These are phyloP conservation scores for Hygrocybe punicea DNA, from an alignment of 768 basidiomycete genomes.

Conservation along the genomic window DNA sequence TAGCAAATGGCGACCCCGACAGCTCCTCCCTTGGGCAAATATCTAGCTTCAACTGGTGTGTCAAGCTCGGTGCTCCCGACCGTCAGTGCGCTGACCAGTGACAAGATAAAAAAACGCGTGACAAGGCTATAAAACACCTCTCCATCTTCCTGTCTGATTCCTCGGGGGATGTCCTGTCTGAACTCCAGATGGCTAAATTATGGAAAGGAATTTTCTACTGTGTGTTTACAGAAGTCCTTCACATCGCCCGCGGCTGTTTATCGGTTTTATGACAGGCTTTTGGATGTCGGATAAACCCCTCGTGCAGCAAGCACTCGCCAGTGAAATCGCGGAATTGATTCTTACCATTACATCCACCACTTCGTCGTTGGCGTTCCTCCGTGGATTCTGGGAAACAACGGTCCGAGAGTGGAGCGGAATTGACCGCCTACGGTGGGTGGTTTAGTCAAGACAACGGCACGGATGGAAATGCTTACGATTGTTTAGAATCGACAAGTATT, in stretches of 20 bases:
- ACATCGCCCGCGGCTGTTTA: not conserved
- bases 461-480: not conserved
- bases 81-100: not conserved
- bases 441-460: not conserved
- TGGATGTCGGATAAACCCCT: constrained; percentile 99
- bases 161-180: constrained; percentile 55
- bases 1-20: constrained; percentile 38
- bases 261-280: constrained; percentile 59
- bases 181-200: constrained; percentile 80
- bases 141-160: constrained; percentile 73
- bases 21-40: constrained; percentile 77
- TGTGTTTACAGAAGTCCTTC: constrained; percentile 34
- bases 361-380: constrained; percentile 70
- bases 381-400: constrained; percentile 87
- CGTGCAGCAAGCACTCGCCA: constrained; percentile 88
- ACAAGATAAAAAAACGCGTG: constrained; percentile 85
- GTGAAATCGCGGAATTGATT: constrained; percentile 78
- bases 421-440: constrained; percentile 76
- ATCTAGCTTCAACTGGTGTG: constrained; percentile 87
- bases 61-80: not conserved
- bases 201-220: constrained; percentile 99
- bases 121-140: constrained; percentile 83
- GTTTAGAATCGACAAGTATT: constrained; percentile 91
- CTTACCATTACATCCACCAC: constrained; percentile 58
- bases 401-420: constrained; percentile 94